These are phyloP conservation scores for Schwanniomyces occidentalis DNA, from an alignment of 805 yeast genomes.

Conservation along the genomic window DNA sequence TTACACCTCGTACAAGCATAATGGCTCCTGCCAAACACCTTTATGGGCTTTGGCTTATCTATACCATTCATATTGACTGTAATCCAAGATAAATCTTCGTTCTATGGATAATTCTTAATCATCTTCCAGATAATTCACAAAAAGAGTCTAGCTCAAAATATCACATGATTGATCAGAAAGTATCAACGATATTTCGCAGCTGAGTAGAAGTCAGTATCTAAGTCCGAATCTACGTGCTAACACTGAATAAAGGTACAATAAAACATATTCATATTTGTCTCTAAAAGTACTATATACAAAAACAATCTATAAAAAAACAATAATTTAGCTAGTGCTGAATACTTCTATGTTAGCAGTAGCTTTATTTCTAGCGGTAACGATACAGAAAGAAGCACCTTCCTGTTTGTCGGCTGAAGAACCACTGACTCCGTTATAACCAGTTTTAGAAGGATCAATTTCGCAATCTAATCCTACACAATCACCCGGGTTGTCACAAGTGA, in stretches of 20 bases:
- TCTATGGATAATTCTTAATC: too few species aligned
- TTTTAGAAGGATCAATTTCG: constrained; percentile 70
- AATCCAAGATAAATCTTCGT: too few species aligned
- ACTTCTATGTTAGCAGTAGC: constrained; percentile 73
- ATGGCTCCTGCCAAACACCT: constrained; percentile 43
- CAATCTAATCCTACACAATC: constrained; percentile 79
- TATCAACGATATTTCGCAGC: too few species aligned
- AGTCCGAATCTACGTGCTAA: too few species aligned
- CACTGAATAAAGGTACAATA: too few species aligned
- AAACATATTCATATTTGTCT: too few species aligned
- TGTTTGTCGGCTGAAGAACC: constrained; percentile 46
- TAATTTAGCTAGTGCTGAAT: constrained; percentile 30
- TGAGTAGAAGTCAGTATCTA: too few species aligned
- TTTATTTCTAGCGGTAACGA: constrained; percentile 69
- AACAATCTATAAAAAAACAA: background rate
- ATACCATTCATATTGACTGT: constrained; percentile 2
- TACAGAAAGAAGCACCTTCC: constrained; percentile 74
- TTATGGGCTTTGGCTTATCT: constrained; percentile 30
- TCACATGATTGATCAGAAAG: too few species aligned
- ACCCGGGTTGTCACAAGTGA: constrained; percentile 69
- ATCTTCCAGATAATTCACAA: too few species aligned
- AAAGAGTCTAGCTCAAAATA: too few species aligned
- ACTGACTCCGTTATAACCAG: constrained; percentile 56
- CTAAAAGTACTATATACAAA: too few species aligned
- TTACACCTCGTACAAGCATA: constrained; percentile 46